Conservation (phyloP, 1,284 basidiomycete genomes). For the Ceratobasidium sp. region DNA sequence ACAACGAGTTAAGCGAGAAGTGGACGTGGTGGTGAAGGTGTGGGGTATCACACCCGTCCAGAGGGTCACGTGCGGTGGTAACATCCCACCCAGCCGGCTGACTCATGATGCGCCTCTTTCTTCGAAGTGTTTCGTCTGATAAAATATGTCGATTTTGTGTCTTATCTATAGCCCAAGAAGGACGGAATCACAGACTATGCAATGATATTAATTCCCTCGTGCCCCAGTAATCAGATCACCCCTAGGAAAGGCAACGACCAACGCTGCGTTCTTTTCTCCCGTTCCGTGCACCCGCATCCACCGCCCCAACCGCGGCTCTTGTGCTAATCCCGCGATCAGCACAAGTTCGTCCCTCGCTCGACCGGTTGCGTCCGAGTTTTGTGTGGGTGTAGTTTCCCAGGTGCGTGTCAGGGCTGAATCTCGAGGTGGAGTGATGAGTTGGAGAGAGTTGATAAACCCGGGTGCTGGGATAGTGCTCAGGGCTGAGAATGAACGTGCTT, state of each 20-base stretch:
- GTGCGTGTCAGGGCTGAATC: conserved; percentile 59
- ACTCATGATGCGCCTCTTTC: too few species aligned
- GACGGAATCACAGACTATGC: neutral
- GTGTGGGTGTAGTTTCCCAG: neutral
- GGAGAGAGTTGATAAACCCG: conserved; percentile 92
- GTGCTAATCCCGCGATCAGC: conserved; percentile 84
- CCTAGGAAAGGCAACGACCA: conserved; percentile 68
- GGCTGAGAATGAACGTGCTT: conserved; percentile 80
- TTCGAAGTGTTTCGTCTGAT: too few species aligned
- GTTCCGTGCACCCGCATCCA: conserved; percentile 83
- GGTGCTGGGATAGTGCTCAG: conserved; percentile 73
- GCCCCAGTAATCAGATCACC: conserved; percentile 31
- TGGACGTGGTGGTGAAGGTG: conserved; percentile 16
- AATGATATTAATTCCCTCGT: conserved; percentile 9
- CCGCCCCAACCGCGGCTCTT: conserved; percentile 90
- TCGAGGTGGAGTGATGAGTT: conserved; percentile 77
- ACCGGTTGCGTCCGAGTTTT: conserved; percentile 7
- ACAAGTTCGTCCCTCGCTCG: conserved; percentile 64
- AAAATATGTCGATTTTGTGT: neutral
- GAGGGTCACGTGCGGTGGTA: conserved; percentile 29
- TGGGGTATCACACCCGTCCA: conserved; percentile 37
- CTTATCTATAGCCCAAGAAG: neutral
- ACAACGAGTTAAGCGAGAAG: neutral
- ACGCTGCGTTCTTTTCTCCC: conserved; percentile 78
- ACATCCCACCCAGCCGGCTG: neutral